phyloP scores from a whole-genome alignment of 179 eudicot species.

The Beta corolliflora region DNA sequence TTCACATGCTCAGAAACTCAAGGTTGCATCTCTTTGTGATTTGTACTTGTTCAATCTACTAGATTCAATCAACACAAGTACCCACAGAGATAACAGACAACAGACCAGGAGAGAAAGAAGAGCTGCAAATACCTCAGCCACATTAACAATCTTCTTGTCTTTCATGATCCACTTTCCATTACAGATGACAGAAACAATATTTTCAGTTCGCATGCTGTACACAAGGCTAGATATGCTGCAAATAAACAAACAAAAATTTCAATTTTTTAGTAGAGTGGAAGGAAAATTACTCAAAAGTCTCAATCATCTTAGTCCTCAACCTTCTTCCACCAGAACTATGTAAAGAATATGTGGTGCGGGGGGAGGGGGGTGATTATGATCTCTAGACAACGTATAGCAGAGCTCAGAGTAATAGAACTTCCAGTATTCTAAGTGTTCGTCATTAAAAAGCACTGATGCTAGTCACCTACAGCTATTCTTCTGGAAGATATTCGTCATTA shows the following conservation, averaged over 20 bases:
- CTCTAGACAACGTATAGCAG: neutral
- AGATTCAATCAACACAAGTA: neutral
- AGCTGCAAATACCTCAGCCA: conserved; percentile 64
- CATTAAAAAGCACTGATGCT: neutral
- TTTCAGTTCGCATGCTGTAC: conserved; percentile 84
- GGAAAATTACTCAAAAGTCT: neutral
- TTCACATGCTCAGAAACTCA: neutral
- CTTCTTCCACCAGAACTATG: neutral
- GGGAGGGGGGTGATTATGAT: neutral
- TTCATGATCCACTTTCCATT: conserved; percentile 92
- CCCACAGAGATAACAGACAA: neutral
- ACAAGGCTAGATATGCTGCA: conserved; percentile 90
- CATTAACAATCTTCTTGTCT: conserved; percentile 65
- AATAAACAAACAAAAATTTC: neutral
- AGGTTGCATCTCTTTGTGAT: neutral
- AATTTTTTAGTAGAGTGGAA: neutral
- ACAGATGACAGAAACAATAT: conserved; percentile 83
- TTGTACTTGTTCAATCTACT: neutral
- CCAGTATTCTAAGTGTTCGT: neutral
- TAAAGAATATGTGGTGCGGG: neutral
- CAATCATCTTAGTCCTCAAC: too few species aligned
- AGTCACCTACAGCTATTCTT: neutral
- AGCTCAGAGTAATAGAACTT: neutral
- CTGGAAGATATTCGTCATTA: neutral
- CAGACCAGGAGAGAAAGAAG: neutral